Conservation (phyloP, 2,329 filamentous ascomycete genomes). For the Beauveria rudraprayagi region DNA sequence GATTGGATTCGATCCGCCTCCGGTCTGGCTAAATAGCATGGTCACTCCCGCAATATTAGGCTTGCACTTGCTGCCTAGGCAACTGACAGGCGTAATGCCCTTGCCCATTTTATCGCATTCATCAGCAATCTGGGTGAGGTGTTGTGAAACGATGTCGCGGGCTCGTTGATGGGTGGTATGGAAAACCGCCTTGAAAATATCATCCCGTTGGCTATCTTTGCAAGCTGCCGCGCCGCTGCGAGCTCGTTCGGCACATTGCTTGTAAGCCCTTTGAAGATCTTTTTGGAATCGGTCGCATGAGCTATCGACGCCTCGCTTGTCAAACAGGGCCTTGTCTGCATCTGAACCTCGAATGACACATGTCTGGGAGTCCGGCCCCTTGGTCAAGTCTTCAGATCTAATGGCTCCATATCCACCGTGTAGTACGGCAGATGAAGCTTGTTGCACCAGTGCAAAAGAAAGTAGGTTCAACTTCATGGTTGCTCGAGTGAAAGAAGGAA, state of each 20-base stretch:
- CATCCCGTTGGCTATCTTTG: no score
- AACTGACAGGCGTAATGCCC: not conserved
- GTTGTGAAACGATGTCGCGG: not conserved
- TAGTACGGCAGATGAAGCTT: not conserved
- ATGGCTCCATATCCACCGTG: not conserved
- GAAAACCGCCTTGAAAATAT: not conserved
- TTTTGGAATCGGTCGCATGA: not conserved
- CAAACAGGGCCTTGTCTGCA: not conserved
- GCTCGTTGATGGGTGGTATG: not conserved
- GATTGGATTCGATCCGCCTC: not conserved
- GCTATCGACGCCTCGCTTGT: not conserved
- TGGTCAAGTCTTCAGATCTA: not conserved
- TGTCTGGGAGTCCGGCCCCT: not conserved
- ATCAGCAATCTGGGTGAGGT: not conserved
- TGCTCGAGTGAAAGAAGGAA: not conserved
- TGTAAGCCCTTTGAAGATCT: not conserved
- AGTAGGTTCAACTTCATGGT: not conserved
- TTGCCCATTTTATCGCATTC: not conserved
- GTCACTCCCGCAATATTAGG: not conserved
- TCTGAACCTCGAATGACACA: not conserved
- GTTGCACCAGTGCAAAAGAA: not conserved
- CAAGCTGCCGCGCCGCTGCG: not conserved
- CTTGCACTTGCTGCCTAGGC: not conserved
- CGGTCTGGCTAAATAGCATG: not conserved
- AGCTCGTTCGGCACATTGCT: not conserved